Conservation (phyloP, 768 basidiomycete species). For the Xerocomus spinulosus region DNA sequence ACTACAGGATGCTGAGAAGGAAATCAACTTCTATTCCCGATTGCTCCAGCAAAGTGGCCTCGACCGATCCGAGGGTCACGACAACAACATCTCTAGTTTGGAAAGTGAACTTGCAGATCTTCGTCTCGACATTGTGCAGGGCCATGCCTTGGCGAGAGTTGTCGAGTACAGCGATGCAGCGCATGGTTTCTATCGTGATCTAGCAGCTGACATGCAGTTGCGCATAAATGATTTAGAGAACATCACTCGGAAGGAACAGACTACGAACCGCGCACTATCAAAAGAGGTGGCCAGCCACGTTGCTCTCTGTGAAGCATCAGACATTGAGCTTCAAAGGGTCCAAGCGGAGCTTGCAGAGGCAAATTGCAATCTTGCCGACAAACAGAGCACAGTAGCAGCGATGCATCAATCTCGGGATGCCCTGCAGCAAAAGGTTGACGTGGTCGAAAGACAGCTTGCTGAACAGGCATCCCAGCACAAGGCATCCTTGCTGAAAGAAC, state of each 20-base stretch:
- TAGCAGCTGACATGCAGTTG: constrained; percentile 32
- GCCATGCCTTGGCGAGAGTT: constrained; percentile 6
- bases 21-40: constrained; percentile 11
- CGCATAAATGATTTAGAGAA: constrained; percentile 9
- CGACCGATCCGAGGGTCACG: neutral
- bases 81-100: constrained; percentile 6
- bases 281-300: constrained; percentile 39
- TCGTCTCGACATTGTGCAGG: constrained; percentile 16
- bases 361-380: constrained; percentile 17
- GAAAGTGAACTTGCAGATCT: constrained; percentile 17
- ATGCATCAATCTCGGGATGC: constrained; percentile 17
- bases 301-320: constrained; percentile 40
- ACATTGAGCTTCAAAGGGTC: constrained; percentile 37
- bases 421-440: constrained; percentile 27
- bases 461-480: constrained; percentile 34
- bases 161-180: constrained; percentile 20
- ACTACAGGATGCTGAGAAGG: constrained; percentile 17
- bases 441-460: constrained; percentile 25
- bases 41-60: constrained; percentile 7
- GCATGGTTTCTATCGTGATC: constrained; percentile 36
- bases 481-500: constrained; percentile 41
- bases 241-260: constrained; percentile 12
- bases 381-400: constrained; percentile 19
- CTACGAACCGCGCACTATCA: constrained; percentile 17
- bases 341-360: constrained; percentile 34